Base-by-base conservation (phyloP, 768 basidiomycete genomes). In the Tremella yokohamensis region DNA sequence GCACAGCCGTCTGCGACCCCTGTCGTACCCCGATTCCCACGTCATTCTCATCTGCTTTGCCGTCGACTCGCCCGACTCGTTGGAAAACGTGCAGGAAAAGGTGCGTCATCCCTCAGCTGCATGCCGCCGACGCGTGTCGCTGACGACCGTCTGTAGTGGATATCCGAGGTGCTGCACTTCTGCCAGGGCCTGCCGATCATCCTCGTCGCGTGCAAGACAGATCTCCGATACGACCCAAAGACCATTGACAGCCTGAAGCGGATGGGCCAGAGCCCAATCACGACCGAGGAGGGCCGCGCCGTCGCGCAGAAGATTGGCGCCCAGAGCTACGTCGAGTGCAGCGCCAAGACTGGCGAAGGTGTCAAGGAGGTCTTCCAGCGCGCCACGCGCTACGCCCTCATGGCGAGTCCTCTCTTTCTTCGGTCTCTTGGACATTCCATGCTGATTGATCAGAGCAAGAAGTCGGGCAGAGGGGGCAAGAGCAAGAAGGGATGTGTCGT, bases 51-150 rank as follows among this genome's bases (percentile, higher is more conserved):
- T 99, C 79, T 97, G 94, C 78, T 99, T 96, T 78, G 92, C 96
- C 42, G 86, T 98, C 67, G 96, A 99, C 82, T 91, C 89, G 52
- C 93, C 93, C 34, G 93, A 97, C 78, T 97, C 93, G 49, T 82
- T 99, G 64, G 96, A 96, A 80, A 99, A 99, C 84, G 96, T 99
- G 26, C 92, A 97, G 82, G 96, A 99, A 82, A 98, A 98, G 89
- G 96, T 89, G 40, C 59, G 85, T 81, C 34, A 42, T 34, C 51
- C 26, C 22, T 34, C 22, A 18, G 8, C 4, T 22, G 18, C 20
- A 22, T 29, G 25, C 20, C 38, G n/a, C 6, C 25, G 37, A n/a
- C 16, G 8, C 19, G n/a, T n/a, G n/a, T 49, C 49, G 49, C 19
- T 29, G 49, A 20, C 20, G 49, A 8, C 20, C 49, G 22, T 15